A percentile compares a stretch with the other conserved stretches of the same genome.
Evolutionary conservation across 139 green algal genomes (phyloP).

Genomic region (Auxenochlorella pyrenoidosa): DNA sequence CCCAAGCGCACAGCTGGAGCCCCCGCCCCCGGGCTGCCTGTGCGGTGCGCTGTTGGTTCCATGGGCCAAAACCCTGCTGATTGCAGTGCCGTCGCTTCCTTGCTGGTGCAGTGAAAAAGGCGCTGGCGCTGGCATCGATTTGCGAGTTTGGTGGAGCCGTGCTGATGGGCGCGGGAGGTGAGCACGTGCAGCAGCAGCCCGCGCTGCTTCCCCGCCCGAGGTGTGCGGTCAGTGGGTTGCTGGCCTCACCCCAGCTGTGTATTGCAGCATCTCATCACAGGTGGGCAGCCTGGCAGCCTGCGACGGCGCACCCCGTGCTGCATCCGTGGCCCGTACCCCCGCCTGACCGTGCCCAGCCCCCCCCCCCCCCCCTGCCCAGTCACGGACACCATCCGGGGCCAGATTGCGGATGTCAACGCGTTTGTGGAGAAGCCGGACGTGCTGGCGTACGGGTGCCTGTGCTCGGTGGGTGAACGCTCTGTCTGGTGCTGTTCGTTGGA

Average conservation of each 20-base stretch:
- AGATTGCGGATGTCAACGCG: constrained; percentile 3
- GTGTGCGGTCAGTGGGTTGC: background rate
- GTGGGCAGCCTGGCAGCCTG: too few relatives aligned
- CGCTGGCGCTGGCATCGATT: constrained; percentile 41
- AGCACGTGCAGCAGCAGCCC: background rate
- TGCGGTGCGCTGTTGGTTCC: too few relatives aligned
- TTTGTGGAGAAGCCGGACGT: constrained; percentile 17
- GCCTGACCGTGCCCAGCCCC: too few relatives aligned
- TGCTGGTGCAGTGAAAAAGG: constrained; percentile 38
- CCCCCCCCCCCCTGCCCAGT: background rate
- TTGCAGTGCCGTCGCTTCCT: background rate
- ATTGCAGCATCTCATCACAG: background rate
- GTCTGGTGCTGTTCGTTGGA: too few relatives aligned
- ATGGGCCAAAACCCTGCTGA: background rate
- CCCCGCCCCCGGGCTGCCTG: too few relatives aligned
- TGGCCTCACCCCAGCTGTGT: background rate
- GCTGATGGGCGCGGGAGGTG: constrained; percentile 47
- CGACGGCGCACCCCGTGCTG: too few relatives aligned
- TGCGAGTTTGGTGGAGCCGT: constrained; percentile 56
- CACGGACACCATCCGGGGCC: constrained; percentile 5
- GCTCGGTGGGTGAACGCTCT: background rate
- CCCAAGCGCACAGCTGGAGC: too few relatives aligned
- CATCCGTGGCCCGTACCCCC: too few relatives aligned
- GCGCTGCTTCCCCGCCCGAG: background rate
- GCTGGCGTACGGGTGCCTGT: constrained; percentile 63